Evolutionary conservation across 2,329 filamentous ascomycete genomes (phyloP).

Genomic region (Escovopsis weberi): DNA sequence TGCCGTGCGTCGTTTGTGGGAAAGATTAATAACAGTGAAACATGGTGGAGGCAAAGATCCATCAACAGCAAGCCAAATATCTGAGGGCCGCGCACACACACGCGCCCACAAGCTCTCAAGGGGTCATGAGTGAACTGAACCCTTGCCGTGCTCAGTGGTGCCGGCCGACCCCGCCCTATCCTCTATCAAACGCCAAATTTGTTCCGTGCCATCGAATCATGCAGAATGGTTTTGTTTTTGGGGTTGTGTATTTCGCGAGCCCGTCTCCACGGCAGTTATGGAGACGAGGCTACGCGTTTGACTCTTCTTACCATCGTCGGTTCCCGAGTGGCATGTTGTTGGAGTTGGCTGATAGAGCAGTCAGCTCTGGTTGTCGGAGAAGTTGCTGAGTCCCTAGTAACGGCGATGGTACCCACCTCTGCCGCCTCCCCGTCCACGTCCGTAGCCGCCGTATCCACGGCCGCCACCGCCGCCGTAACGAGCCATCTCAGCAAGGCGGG

Average conservation of each 20-base stretch:
- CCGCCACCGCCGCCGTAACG: slow-evolving; percentile 75
- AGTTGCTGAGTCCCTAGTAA: slow-evolving; percentile 16
- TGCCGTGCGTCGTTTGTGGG: too few relatives aligned
- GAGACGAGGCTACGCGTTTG: background rate
- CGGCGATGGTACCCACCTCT: slow-evolving; percentile 30
- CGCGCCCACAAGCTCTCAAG: slow-evolving; percentile 4
- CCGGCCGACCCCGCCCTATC: slow-evolving; percentile 12
- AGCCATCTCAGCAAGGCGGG: slow-evolving; percentile 88
- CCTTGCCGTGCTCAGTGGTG: too few relatives aligned
- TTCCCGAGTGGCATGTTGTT: slow-evolving; percentile 36
- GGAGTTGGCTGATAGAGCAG: slow-evolving; percentile 27
- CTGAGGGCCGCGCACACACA: slow-evolving; percentile 4
- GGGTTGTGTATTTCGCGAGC: background rate
- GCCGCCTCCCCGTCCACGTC: slow-evolving; percentile 44
- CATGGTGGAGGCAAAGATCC: slow-evolving; percentile 1
- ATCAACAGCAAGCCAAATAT: slow-evolving; percentile 7
- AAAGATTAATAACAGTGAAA: slow-evolving; percentile 5
- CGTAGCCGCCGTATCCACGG: slow-evolving; percentile 57
- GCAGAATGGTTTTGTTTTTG: background rate
- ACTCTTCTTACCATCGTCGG: slow-evolving; percentile 34
- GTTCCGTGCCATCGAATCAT: slow-evolving; percentile 7
- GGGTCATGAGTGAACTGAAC: too few relatives aligned
- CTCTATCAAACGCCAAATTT: slow-evolving; percentile 19
- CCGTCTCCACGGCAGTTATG: background rate
- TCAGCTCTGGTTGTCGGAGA: slow-evolving; percentile 18